A percentile compares a stretch with the other conserved stretches of the same genome.
Conservation (phyloP, 371 early-diverging fungal species). For the Syncephalastrum sp. region DNA sequence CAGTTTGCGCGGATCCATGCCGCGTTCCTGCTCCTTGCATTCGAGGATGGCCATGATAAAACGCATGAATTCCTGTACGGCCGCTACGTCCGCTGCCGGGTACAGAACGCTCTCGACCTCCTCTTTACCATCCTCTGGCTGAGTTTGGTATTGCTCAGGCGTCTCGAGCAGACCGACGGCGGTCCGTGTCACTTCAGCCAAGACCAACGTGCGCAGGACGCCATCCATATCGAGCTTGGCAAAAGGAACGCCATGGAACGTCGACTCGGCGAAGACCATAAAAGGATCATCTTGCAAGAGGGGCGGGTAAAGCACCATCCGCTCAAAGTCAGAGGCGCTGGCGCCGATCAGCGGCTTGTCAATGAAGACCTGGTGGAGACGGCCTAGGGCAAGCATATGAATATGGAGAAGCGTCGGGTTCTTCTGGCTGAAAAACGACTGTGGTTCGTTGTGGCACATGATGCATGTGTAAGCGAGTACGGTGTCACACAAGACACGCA, state of each 20-base stretch:
- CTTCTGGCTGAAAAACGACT: constrained; percentile 1
- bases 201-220: constrained; percentile 59
- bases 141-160: constrained; percentile 1
- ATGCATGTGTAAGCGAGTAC: constrained; percentile 52
- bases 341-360: constrained; percentile 14
- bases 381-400: constrained; percentile 37
- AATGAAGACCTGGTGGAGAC: constrained; percentile 51
- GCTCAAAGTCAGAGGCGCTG: constrained; percentile 16
- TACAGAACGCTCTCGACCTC: constrained; percentile 13
- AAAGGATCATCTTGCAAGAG: constrained; percentile 71
- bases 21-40: background rate
- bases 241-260: constrained; percentile 51
- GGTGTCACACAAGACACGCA: constrained; percentile 68
- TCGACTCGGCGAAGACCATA: constrained; percentile 61
- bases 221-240: constrained; percentile 64
- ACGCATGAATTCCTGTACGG: constrained; percentile 27
- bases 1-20: constrained; percentile 23
- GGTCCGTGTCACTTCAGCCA: constrained; percentile 65
- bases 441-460: constrained; percentile 39
- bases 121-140: constrained; percentile 5
- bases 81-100: constrained; percentile 1
- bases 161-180: constrained; percentile 36
- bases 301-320: constrained; percentile 43
- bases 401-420: constrained; percentile 22
- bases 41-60: constrained; percentile 15